Conservation (phyloP, 2,329 filamentous ascomycete species). For the Colletotrichum tropicale region DNA sequence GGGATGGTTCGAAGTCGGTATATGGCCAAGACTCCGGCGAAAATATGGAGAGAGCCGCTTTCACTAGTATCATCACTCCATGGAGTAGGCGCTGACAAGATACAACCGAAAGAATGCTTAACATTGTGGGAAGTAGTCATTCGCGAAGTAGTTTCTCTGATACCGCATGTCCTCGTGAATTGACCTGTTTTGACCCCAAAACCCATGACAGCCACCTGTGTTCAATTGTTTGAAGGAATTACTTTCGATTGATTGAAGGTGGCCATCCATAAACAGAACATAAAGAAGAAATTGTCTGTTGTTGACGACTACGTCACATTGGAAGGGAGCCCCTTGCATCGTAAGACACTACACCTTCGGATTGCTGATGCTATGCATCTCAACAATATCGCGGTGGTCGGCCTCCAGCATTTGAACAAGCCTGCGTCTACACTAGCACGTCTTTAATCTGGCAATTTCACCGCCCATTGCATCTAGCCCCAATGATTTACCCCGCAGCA, state of each 20-base stretch:
- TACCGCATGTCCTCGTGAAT: rapidly evolving
- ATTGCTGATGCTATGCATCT: background rate
- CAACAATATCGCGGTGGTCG: background rate
- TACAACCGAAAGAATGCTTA: background rate
- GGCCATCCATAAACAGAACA: rapidly evolving
- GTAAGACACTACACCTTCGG: background rate
- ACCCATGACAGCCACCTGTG: no score
- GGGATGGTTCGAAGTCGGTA: background rate
- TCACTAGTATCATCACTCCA: rapidly evolving
- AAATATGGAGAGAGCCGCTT: background rate
- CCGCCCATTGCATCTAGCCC: background rate
- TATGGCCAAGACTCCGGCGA: background rate
- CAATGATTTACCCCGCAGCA: background rate
- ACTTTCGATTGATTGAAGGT: background rate
- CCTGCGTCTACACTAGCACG: background rate
- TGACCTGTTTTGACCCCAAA: no score
- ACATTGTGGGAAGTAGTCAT: no score
- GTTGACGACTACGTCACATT: background rate
- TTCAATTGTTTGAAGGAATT: rapidly evolving
- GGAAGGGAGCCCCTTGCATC: background rate
- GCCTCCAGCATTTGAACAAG: background rate
- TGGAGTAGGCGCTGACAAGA: rapidly evolving
- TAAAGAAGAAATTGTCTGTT: background rate
- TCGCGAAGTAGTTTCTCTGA: no score
- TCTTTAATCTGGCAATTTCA: background rate